These are phyloP conservation scores for Candolleomyces aberdarensis DNA, from an alignment of 768 basidiomycete genomes.

Conservation along the genomic window DNA sequence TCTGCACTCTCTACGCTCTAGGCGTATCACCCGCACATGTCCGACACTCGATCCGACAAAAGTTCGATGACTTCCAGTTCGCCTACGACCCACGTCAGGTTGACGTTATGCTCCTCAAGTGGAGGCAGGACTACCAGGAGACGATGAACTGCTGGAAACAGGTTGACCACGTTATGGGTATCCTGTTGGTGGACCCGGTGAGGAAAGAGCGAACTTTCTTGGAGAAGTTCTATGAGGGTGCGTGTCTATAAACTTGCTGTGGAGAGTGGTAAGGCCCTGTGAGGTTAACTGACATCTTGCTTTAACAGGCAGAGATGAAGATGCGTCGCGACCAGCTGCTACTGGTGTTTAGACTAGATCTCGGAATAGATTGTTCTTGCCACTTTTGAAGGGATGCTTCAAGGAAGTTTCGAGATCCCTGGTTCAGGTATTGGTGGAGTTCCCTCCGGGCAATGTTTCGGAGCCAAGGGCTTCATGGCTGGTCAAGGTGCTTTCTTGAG, in stretches of 20 bases:
- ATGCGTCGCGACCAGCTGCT: conserved; percentile 67
- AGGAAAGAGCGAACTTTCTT: conserved; percentile 59
- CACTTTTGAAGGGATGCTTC: no score
- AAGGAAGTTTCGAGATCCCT: no score
- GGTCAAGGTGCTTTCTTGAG: no score
- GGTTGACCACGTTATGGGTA: conserved; percentile 73
- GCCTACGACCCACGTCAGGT: conserved; percentile 80
- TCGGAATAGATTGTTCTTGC: no score
- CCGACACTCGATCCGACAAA: conserved; percentile 77
- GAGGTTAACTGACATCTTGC: conserved; percentile 3
- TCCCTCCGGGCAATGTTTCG: no score
- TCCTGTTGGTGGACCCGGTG: conserved; percentile 50
- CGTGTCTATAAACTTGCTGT: conserved; percentile 19
- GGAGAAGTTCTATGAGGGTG: conserved; percentile 84
- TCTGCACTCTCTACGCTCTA: conserved; percentile 78
- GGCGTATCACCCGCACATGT: conserved; percentile 75
- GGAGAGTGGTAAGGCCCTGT: background rate
- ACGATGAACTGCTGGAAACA: conserved; percentile 94
- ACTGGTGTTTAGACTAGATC: conserved; percentile 27
- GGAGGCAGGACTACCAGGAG: conserved; percentile 88
- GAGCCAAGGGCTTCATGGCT: no score
- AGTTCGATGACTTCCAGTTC: conserved; percentile 83
- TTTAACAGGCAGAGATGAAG: conserved; percentile 67
- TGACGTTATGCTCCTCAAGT: conserved; percentile 84
- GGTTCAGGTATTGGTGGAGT: no score